These are phyloP conservation scores for Moesziomyces globuligerus DNA, from an alignment of 1,284 basidiomycete genomes.

Conservation along the genomic window DNA sequence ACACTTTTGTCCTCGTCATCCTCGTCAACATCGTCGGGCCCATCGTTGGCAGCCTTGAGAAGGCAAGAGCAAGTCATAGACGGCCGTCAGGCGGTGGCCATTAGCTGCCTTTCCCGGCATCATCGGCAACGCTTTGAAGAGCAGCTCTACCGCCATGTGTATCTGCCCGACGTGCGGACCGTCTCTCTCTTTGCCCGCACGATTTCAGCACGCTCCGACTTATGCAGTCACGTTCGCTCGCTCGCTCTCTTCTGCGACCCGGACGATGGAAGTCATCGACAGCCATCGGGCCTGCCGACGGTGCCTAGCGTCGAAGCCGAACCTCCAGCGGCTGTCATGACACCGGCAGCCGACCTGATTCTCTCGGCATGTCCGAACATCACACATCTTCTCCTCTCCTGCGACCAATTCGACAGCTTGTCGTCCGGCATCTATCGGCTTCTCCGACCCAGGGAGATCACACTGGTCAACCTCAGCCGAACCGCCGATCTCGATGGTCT, in stretches of 20 bases:
- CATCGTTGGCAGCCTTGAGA: background rate
- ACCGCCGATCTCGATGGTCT: conserved; percentile 26
- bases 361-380: conserved; percentile 24
- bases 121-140: conserved; percentile 13
- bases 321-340: background rate
- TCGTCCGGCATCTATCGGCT: conserved; percentile 16
- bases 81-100: conserved; percentile 3
- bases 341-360: conserved; percentile 17
- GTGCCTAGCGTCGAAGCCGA: background rate
- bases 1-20: background rate
- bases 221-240: conserved; percentile 13
- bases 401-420: conserved; percentile 9
- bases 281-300: background rate
- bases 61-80: conserved; percentile 1
- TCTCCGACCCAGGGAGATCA: conserved; percentile 19
- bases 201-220: conserved; percentile 2
- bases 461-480: conserved; percentile 21
- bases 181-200: conserved; percentile 14
- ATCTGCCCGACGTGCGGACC: background rate
- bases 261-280: background rate
- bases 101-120: conserved; percentile 22
- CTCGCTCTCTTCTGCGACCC: conserved; percentile 8
- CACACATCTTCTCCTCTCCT: conserved; percentile 34
- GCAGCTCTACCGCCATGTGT: conserved; percentile 30
- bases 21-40: background rate